These are phyloP conservation scores for Colletotrichum cordylinicola DNA, from an alignment of 2,329 filamentous ascomycete genomes.

Conservation along the genomic window DNA sequence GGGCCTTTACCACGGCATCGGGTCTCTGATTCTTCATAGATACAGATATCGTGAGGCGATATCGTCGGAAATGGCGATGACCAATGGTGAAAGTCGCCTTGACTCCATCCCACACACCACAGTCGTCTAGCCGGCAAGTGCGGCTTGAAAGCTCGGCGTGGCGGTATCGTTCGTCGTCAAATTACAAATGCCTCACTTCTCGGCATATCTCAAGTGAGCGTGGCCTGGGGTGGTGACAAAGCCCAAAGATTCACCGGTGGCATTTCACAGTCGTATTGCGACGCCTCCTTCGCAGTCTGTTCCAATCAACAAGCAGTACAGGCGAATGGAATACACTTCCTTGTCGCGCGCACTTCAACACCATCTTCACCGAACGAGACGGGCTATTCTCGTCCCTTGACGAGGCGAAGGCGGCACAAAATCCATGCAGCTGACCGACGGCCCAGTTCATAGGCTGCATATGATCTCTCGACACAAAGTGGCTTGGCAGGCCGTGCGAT, in stretches of 20 bases:
- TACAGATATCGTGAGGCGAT: conserved; percentile 2
- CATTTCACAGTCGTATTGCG: neutral
- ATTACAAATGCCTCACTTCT: neutral
- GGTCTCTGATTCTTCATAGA: neutral
- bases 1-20: neutral
- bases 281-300: neutral
- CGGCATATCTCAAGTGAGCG: neutral
- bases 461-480: neutral
- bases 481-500: neutral
- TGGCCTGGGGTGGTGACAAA: neutral
- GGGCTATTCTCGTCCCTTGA: neutral
- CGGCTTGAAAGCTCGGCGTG: neutral
- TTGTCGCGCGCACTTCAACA: neutral
- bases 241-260: neutral
- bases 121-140: neutral
- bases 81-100: neutral
- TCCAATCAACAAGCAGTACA: neutral
- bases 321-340: neutral
- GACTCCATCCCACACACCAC: neutral
- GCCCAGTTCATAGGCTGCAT: neutral
- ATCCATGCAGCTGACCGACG: neutral
- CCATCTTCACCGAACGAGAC: neutral
- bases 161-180: neutral
- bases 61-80: neutral
- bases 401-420: neutral